phyloP scores from a whole-genome alignment of 768 basidiomycete species.

The Lactifluus echinatus region DNA sequence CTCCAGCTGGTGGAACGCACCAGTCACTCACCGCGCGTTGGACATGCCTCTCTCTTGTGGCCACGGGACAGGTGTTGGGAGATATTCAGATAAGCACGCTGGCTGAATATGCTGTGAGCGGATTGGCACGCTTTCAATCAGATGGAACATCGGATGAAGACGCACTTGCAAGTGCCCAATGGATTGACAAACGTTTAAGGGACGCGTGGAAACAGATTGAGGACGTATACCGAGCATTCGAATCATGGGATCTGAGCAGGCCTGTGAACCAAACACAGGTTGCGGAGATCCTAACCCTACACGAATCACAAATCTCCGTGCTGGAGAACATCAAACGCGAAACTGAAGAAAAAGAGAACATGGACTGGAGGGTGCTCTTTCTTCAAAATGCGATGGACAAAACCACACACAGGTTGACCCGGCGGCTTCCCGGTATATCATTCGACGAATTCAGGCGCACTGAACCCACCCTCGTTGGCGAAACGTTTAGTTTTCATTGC shows the following conservation, averaged over 20 bases:
- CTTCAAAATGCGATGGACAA: neutral
- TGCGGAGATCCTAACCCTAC: neutral
- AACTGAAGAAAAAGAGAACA: neutral
- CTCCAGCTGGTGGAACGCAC: neutral
- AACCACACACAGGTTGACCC: neutral
- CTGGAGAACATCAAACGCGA: neutral
- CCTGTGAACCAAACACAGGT: neutral
- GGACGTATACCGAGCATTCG: neutral
- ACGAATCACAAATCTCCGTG: neutral
- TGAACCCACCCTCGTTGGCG: neutral
- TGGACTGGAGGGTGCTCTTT: neutral
- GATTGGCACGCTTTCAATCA: neutral
- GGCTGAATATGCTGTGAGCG: neutral
- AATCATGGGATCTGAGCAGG: neutral
- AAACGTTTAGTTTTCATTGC: neutral
- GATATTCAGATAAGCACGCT: neutral
- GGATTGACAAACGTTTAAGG: neutral
- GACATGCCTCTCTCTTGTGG: neutral
- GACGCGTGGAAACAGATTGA: neutral
- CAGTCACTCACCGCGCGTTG: neutral
- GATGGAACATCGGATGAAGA: neutral
- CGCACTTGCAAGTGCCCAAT: neutral
- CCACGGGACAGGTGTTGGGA: neutral
- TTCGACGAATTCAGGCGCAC: neutral
- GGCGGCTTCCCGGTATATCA: neutral